Evolutionary conservation across 177 flowering plant species (phyloP).

Genomic region (Vitis hybrid): DNA sequence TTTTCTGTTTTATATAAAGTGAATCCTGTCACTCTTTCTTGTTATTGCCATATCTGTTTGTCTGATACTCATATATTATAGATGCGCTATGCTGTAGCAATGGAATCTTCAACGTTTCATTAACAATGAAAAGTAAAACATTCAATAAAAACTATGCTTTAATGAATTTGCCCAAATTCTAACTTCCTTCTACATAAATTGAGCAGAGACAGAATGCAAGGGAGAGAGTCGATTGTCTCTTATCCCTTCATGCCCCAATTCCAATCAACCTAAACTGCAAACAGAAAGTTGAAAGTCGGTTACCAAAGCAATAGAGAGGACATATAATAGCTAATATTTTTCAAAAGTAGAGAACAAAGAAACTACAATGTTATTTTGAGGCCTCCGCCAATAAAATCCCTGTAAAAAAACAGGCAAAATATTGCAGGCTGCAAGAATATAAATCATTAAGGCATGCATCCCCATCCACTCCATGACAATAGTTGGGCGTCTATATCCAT

Average conservation of each 20-base stretch:
- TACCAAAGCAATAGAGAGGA: background rate
- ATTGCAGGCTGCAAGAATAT: slow-evolving; percentile 62
- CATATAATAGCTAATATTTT: background rate
- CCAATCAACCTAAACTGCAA: slow-evolving; percentile 29
- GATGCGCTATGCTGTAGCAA: too few species aligned
- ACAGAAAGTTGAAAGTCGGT: background rate
- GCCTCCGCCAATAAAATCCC: slow-evolving; percentile 72
- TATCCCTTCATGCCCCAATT: slow-evolving; percentile 15
- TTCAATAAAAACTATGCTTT: too few species aligned
- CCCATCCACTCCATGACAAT: slow-evolving; percentile 75
- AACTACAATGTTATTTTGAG: slow-evolving; percentile 65
- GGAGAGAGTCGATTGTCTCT: background rate
- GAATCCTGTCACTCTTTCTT: too few species aligned
- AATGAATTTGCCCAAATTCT: too few species aligned
- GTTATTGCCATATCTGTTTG: too few species aligned
- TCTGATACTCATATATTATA: too few species aligned
- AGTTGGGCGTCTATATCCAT: slow-evolving; percentile 43
- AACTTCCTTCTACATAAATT: too few species aligned
- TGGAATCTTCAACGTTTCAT: too few species aligned
- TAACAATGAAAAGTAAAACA: too few species aligned
- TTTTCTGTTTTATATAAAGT: too few species aligned
- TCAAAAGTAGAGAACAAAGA: background rate
- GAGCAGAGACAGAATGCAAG: too few species aligned
- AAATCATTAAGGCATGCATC: slow-evolving; percentile 63
- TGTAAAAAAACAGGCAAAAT: slow-evolving; percentile 50